phyloP scores from a whole-genome alignment of 106 monocot species.

The Apostasia ramifera region DNA sequence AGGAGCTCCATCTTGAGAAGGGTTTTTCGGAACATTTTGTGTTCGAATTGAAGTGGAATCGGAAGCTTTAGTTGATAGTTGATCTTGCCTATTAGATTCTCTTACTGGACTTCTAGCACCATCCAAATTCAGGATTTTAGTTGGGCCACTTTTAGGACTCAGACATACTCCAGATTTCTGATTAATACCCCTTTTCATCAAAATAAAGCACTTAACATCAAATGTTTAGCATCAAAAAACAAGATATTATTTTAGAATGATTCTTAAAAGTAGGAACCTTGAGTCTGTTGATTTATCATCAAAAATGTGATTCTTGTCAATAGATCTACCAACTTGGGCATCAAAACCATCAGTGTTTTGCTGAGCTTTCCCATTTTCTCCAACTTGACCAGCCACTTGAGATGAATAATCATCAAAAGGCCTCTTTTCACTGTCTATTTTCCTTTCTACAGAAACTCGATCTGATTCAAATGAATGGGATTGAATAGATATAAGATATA shows the following conservation, averaged over 20 bases:
- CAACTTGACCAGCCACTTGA: conserved; percentile 18
- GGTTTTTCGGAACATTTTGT: conserved; percentile 12
- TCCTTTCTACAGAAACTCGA: conserved; percentile 4
- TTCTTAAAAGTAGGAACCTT: conserved; percentile 13
- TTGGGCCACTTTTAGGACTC: conserved; percentile 14
- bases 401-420: conserved; percentile 6
- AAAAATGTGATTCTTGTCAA: conserved; percentile 8
- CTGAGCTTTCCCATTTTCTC: conserved; percentile 13
- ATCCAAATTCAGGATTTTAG: background rate
- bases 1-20: conserved; percentile 17
- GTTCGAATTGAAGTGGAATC: conserved; percentile 10
- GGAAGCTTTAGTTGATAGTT: conserved; percentile 13
- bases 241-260: background rate
- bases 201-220: background rate
- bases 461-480: conserved; percentile 1
- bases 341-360: conserved; percentile 6
- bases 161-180: conserved; percentile 5
- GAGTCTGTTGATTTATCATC: conserved; percentile 19
- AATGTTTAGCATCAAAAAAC: conserved; percentile 1
- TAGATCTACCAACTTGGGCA: conserved; percentile 4
- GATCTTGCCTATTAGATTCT: conserved; percentile 7
- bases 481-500: background rate
- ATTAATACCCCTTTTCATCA: conserved; percentile 4
- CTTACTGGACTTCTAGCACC: conserved; percentile 9
- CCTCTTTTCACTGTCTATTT: conserved; percentile 11